Evolutionary conservation across 768 basidiomycete species (phyloP).

Genomic region (Imleria badia): DNA sequence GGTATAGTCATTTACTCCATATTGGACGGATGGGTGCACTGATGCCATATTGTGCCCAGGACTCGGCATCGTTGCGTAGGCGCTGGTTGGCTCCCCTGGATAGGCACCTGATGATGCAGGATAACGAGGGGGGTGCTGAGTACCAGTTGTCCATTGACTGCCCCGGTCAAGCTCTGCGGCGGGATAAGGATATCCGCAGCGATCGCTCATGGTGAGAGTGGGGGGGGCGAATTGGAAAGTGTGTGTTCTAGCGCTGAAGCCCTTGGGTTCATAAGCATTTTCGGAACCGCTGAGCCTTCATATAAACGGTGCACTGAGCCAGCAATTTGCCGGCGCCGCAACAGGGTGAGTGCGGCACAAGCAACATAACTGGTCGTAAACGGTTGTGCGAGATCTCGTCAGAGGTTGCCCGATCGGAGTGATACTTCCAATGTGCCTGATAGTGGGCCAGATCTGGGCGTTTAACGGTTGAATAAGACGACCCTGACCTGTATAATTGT

Average conservation of each 20-base stretch:
- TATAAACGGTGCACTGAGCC: constrained; percentile 27
- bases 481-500: constrained; percentile 27
- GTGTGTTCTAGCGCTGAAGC: constrained; percentile 8
- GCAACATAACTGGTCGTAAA: constrained; percentile 30
- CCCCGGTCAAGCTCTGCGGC: constrained; percentile 14
- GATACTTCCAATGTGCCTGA: constrained; percentile 30
- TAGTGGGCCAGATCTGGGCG: constrained; percentile 29
- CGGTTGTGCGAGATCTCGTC: constrained; percentile 29
- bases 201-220: constrained; percentile 25
- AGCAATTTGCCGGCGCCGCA: constrained; percentile 33
- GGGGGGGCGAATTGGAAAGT: constrained; percentile 6
- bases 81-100: constrained; percentile 12
- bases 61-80: constrained; percentile 19
- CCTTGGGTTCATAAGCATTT: constrained; percentile 35
- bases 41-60: constrained; percentile 21
- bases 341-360: constrained; percentile 32
- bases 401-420: constrained; percentile 27
- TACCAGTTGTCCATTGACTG: constrained; percentile 23
- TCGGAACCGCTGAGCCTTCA: constrained; percentile 30
- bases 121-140: constrained; percentile 27
- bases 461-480: constrained; percentile 18
- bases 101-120: constrained; percentile 21
- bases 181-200: constrained; percentile 32
- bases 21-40: constrained; percentile 21
- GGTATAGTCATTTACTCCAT: constrained; percentile 24